phyloP scores from a whole-genome alignment of 257 asterid species.

The Lycium barbarum region DNA sequence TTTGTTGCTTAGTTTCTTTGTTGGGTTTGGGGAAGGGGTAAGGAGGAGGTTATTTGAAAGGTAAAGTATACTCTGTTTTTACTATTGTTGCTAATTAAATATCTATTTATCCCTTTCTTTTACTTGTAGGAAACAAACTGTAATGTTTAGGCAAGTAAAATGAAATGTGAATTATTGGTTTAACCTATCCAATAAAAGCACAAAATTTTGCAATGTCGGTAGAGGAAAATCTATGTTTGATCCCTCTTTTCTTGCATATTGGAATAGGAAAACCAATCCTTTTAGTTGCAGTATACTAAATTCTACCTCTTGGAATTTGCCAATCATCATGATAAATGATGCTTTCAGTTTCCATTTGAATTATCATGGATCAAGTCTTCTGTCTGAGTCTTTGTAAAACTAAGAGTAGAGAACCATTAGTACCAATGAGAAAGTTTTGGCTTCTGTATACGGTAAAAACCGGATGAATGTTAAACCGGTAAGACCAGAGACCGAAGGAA shows the following conservation, averaged over 20 bases:
- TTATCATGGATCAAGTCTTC: too few species aligned
- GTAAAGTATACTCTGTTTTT: too few species aligned
- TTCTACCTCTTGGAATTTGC: background rate
- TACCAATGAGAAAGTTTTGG: too few species aligned
- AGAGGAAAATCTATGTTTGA: too few species aligned
- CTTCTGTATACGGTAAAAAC: too few species aligned
- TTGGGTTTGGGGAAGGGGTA: background rate
- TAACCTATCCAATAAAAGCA: constrained; percentile 51
- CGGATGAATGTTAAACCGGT: too few species aligned
- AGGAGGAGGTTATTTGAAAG: background rate
- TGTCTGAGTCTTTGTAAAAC: too few species aligned
- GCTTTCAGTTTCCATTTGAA: too few species aligned
- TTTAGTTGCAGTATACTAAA: background rate
- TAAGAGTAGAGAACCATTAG: too few species aligned
- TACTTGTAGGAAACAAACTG: constrained; percentile 46
- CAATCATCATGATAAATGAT: background rate
- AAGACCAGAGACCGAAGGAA: too few species aligned
- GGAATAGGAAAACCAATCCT: background rate
- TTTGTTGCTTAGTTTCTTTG: constrained; percentile 31
- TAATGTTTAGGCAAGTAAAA: constrained; percentile 47
- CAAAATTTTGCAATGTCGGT: background rate
- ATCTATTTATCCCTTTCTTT: background rate
- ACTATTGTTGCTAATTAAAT: constrained; percentile 37
- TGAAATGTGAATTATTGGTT: constrained; percentile 52
- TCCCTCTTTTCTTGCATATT: too few species aligned